Evolutionary conservation across 2,329 filamentous ascomycete genomes (phyloP).

Genomic region (Paracorniculantispora psalliotae): DNA sequence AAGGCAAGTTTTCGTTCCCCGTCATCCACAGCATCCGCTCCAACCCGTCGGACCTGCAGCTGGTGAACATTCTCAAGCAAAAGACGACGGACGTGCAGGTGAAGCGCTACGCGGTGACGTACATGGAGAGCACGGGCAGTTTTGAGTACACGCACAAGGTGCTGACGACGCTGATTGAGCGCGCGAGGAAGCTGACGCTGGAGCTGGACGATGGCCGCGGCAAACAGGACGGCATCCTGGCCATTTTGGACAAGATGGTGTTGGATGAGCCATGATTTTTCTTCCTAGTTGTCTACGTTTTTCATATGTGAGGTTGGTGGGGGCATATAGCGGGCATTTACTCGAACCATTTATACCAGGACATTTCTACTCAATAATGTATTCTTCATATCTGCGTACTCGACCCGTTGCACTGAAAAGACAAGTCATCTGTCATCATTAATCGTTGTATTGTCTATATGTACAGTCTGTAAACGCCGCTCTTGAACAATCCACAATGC

Average conservation of each 20-base stretch:
- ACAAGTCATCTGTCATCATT: neutral
- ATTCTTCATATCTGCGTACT: too few relatives aligned
- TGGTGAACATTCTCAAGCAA: constrained; percentile 90
- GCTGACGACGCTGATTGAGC: constrained; percentile 56
- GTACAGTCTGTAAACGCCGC: neutral
- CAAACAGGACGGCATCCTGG: constrained; percentile 53
- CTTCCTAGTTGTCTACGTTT: too few relatives aligned
- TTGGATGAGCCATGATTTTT: constrained; percentile 15
- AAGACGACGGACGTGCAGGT: constrained; percentile 82
- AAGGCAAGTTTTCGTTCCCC: constrained; percentile 95
- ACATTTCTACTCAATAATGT: neutral
- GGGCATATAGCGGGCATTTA: constrained; percentile 5
- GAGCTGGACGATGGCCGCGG: constrained; percentile 59
- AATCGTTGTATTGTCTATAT: neutral
- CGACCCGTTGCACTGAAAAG: too few relatives aligned
- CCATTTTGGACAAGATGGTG: constrained; percentile 64
- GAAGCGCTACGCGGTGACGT: constrained; percentile 82
- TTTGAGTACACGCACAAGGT: constrained; percentile 80
- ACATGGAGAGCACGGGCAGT: constrained; percentile 86
- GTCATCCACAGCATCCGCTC: constrained; percentile 88
- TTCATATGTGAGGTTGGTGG: neutral
- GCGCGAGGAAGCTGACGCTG: constrained; percentile 58
- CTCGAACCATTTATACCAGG: neutral
- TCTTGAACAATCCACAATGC: too few relatives aligned
- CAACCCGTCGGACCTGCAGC: constrained; percentile 66